phyloP scores from a whole-genome alignment of 768 basidiomycete genomes.

The Boletus sp. region DNA sequence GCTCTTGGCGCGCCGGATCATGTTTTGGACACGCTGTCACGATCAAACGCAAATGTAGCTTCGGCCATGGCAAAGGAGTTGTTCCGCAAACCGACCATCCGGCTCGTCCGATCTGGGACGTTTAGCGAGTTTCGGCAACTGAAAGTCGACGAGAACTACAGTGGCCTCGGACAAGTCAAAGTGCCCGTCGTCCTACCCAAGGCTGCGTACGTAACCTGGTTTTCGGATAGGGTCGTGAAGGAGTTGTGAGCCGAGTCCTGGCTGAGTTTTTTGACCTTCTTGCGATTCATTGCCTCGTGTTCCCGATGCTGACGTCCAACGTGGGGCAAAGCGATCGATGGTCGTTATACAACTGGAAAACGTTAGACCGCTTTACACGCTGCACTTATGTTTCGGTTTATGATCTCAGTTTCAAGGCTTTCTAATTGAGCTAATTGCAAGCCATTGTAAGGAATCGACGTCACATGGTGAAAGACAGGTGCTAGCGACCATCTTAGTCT shows the following conservation, averaged over 20 bases:
- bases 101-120: not conserved
- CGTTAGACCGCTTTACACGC: too few species aligned
- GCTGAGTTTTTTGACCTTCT: too few species aligned
- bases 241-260: not conserved
- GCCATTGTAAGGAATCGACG: too few species aligned
- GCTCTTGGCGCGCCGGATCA: not conserved
- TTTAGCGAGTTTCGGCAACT: not conserved
- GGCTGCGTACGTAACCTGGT: not conserved
- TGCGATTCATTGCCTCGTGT: not conserved
- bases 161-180: not conserved
- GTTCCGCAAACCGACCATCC: not conserved
- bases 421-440: too few species aligned
- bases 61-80: not conserved
- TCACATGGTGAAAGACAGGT: too few species aligned
- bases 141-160: not conserved
- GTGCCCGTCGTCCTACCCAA: not conserved
- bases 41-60: not conserved
- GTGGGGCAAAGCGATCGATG: too few species aligned
- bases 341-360: too few species aligned
- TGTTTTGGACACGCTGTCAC: not conserved
- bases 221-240: not conserved
- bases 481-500: too few species aligned
- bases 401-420: too few species aligned
- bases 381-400: too few species aligned
- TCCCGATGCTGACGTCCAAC: too few species aligned